phyloP scores from a whole-genome alignment of 2,329 filamentous ascomycete genomes.

The Malbranchea zuffiana region DNA sequence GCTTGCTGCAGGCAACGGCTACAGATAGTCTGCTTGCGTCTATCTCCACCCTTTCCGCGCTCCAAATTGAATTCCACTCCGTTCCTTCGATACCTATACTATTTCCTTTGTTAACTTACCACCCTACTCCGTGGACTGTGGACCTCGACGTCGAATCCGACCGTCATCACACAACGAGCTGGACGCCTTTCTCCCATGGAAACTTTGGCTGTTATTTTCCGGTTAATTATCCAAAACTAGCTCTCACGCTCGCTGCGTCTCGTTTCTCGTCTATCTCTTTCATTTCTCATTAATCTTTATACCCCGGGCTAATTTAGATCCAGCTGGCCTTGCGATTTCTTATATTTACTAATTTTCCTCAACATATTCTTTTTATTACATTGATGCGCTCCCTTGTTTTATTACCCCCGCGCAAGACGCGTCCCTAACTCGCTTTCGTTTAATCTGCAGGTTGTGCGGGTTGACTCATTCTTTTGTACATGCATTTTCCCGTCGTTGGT shows the following conservation, averaged over 20 bases:
- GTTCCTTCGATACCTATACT: no score
- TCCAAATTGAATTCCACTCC: no score
- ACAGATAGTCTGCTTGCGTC: conserved; percentile 26
- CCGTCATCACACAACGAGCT: no score
- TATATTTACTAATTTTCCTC: conserved; percentile 2
- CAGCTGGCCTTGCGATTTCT: conserved; percentile 2
- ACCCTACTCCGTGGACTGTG: no score
- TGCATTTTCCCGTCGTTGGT: conserved; percentile 8
- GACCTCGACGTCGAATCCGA: no score
- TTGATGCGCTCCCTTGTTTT: background rate
- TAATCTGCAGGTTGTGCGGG: no score
- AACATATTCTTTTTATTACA: conserved; percentile 4
- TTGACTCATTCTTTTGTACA: conserved; percentile 4
- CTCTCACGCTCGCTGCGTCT: no score
- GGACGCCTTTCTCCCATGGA: no score
- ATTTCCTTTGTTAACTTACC: no score
- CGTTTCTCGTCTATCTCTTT: conserved; percentile 1
- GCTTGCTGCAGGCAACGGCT: conserved; percentile 52
- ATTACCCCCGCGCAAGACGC: conserved; percentile 3
- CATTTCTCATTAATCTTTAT: conserved; percentile 7
- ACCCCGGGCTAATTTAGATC: conserved; percentile 6
- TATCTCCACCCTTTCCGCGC: no score
- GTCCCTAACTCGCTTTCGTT: background rate
- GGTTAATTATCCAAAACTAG: no score
- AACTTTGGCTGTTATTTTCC: no score